A percentile compares a stretch with the other conserved stretches of the same genome.
These are phyloP conservation scores for Cotoneaster glaucophyllus DNA, from an alignment of 306 rosid species.

Conservation along the genomic window DNA sequence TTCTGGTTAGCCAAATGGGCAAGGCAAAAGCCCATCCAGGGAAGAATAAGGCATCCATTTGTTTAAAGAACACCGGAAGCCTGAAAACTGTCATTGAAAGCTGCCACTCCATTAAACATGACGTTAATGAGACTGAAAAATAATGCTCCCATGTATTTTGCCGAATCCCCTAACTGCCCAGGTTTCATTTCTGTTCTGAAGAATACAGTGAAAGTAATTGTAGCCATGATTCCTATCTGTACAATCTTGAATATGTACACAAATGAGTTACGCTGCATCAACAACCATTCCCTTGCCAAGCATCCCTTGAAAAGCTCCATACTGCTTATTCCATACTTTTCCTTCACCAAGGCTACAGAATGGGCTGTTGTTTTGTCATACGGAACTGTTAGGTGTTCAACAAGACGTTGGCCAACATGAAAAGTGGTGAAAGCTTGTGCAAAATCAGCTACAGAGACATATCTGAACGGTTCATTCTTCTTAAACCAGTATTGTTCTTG, in stretches of 20 bases:
- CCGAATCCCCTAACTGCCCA: slow-evolving; percentile 9
- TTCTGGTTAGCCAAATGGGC: slow-evolving; percentile 20
- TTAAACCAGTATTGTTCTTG: slow-evolving; percentile 72
- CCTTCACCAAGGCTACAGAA: slow-evolving; percentile 51
- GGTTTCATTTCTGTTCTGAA: slow-evolving; percentile 46
- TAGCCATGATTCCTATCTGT: slow-evolving; percentile 41
- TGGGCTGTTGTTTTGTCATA: slow-evolving; percentile 44
- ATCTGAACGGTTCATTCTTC: slow-evolving; percentile 37
- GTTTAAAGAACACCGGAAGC: slow-evolving; percentile 29
- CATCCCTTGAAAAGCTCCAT: slow-evolving; percentile 45
- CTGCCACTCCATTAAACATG: slow-evolving; percentile 32
- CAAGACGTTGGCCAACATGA: slow-evolving; percentile 41
- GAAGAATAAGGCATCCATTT: slow-evolving; percentile 21
- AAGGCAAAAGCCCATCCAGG: slow-evolving; percentile 25
- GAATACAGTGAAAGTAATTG: slow-evolving; percentile 45
- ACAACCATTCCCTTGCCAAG: slow-evolving; percentile 52
- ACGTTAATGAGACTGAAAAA: slow-evolving; percentile 41
- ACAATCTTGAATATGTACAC: slow-evolving; percentile 51
- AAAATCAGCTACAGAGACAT: slow-evolving; percentile 45
- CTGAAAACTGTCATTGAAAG: slow-evolving; percentile 14
- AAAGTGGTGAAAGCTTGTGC: slow-evolving; percentile 33
- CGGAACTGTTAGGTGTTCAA: slow-evolving; percentile 28
- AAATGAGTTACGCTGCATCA: slow-evolving; percentile 56
- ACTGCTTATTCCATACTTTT: slow-evolving; percentile 38
- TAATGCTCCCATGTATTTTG: slow-evolving; percentile 47